Evolutionary conservation across 192 early-diverging fungal species (phyloP), one percentile per base, ranked within the genome.

Genomic region (Coemansia sp.): DNA sequence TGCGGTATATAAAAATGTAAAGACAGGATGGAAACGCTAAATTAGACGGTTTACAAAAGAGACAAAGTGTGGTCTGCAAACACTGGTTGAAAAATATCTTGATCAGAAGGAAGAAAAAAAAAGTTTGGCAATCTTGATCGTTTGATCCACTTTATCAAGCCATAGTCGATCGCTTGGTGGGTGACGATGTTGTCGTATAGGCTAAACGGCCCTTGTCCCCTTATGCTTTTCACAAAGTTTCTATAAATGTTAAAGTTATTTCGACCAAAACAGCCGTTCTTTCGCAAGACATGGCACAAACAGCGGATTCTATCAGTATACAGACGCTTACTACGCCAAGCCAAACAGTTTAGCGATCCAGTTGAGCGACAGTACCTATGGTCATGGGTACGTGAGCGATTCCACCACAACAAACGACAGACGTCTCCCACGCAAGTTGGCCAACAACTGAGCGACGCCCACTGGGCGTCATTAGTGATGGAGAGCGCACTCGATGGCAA

Each of bases 301-400:
- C 53, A 29, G 11, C 64, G 50, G 0, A 57, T 84, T 1, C 68
- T 70, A 1, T 31, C 27, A 14, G 50, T 68, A 27, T 80, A 80
- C 68, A 72, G 72, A 11, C 45, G 51, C 1, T 59, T 85, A 41
- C 75, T 85, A 8, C 67, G 67, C 1, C 72, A 66, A 19, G 34
- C 70, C 15, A 37, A 68, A 25, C 66, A 55, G 45, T 77, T 80
- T 19, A n/a, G 11, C 37, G 72, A 85, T 39, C 72, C 78, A 1
- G 73, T 85, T 0, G 74, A 85, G 50, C 65, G 66, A 7, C 68
- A 60, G 34, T 85, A 85, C 41, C 64, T 85, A 67, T 65, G 67
- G 60, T 77, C 75, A 17, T 85, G 83, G 83, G 69, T 80, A 37
- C 75, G 83, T 17, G 83, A 85, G 42, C 75, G 83, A 19, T 85